Base-by-base conservation (phyloP, 306 rosid genomes). In the Cucurbita pepo region DNA sequence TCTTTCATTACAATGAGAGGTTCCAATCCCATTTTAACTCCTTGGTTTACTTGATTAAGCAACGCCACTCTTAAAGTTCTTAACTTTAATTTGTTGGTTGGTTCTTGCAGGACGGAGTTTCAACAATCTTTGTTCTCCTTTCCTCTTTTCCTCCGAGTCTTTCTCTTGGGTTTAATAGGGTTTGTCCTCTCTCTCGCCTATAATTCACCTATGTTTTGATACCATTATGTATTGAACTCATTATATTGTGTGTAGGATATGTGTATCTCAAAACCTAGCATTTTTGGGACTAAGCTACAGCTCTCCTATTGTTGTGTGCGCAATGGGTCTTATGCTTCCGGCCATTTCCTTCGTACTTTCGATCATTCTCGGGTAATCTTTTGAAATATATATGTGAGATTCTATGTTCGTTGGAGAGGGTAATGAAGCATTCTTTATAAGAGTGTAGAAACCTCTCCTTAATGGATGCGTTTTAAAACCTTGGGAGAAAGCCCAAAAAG, bases 141-240 rank as follows among this genome's bases (percentile, higher is more conserved):
- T 44, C 64, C 84, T 78, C 81, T 88, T 77, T 81, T 92, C 61
- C 41, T 79, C 76, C 73, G 90, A 45, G 75, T 89, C 82, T 77
- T 88, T 91, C 67, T 88, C 44, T 70, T 92, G 60, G 92, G 95
- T 63, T 78, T 92, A n/a, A 86, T 81, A 21, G 97, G 95, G 96
- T 91, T 76, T 18, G 82, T 59, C 14, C 10, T 59, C 75, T 37
- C 8, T 41, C 40, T 30, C 34, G 34, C 34, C 34, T 30, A 30
- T 30, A 3, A 30, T 30, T 30, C 34, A 30, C 34, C 34, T 30
- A 30, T 30, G 34, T 30, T 30, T 30, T 30, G 0, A 30, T 30
- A 30, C 34, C 34, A 30, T 30, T 30, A 30, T 30, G 0, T 30
- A 30, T 30, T 30, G 3, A 30, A 30, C 4, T 30, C 34, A 30